A percentile compares a stretch with the other conserved stretches of the same genome.
phyloP scores from a whole-genome alignment of 495 filamentous ascomycete species.

The Echria macrotheca region DNA sequence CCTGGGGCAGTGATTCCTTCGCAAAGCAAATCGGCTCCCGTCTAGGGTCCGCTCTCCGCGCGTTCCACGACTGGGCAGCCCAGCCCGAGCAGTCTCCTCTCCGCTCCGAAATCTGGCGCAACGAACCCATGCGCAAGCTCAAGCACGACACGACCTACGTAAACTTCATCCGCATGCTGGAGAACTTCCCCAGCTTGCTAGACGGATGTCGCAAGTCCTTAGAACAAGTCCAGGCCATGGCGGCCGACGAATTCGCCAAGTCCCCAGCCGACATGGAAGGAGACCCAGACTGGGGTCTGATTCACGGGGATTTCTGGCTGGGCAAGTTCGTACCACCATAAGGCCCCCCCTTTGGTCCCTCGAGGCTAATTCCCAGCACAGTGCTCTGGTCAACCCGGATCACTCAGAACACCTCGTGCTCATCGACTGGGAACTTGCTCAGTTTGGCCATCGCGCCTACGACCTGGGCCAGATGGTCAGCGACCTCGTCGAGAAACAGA shows the following conservation, averaged over 20 bases:
- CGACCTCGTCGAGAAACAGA: slow-evolving; percentile 51
- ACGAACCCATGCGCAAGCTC: slow-evolving; percentile 38
- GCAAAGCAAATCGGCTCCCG: neutral
- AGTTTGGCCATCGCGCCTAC: slow-evolving; percentile 41
- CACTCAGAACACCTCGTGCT: slow-evolving; percentile 20
- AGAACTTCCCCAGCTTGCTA: slow-evolving; percentile 29
- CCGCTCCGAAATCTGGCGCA: slow-evolving; percentile 27
- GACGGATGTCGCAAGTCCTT: slow-evolving; percentile 8
- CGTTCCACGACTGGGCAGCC: slow-evolving; percentile 43
- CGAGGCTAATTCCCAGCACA: too few relatives aligned
- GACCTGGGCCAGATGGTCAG: slow-evolving; percentile 51
- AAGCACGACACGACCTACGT: slow-evolving; percentile 46
- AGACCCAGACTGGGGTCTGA: slow-evolving; percentile 20
- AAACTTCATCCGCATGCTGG: slow-evolving; percentile 40
- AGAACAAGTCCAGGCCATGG: slow-evolving; percentile 17
- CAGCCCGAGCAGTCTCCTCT: slow-evolving; percentile 26
- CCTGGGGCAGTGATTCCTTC: too few relatives aligned
- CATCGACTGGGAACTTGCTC: slow-evolving; percentile 52
- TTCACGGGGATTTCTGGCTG: slow-evolving; percentile 56
- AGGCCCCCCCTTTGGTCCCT: too few relatives aligned
- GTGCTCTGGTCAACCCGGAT: too few relatives aligned
- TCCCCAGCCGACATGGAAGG: neutral
- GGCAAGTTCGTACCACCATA: slow-evolving; percentile 39
- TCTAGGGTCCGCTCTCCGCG: slow-evolving; percentile 14
- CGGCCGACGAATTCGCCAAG: slow-evolving; percentile 27